A percentile compares a stretch with the other conserved stretches of the same genome.
Conservation (phyloP, 345 rosid species). For the Bruguiera parviflora region DNA sequence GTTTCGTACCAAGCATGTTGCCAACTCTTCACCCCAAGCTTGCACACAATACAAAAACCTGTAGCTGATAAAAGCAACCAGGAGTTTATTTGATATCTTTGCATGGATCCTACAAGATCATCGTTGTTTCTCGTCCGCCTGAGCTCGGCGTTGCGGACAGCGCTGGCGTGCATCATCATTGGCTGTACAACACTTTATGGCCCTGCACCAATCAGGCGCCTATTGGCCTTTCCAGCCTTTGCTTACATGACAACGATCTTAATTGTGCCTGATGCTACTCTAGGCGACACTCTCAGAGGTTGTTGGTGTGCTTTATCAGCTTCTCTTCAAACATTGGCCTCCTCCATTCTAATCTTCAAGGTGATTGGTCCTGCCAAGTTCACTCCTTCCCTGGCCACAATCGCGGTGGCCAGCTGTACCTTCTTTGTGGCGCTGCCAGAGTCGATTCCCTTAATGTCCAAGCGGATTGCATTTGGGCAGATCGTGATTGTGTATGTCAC, state of each 20-base stretch:
- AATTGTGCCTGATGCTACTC: constrained; percentile 66
- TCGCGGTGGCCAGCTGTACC: constrained; percentile 45
- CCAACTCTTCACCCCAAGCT: no score
- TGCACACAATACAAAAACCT: no score
- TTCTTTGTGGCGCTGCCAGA: constrained; percentile 72
- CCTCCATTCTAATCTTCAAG: constrained; percentile 37
- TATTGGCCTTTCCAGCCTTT: constrained; percentile 55
- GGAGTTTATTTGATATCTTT: background rate
- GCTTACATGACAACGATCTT: constrained; percentile 65
- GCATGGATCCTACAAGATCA: background rate
- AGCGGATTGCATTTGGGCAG: constrained; percentile 82
- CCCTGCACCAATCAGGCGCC: constrained; percentile 33
- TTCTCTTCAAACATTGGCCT: constrained; percentile 41
- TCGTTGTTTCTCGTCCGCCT: constrained; percentile 20
- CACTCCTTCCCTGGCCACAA: constrained; percentile 42
- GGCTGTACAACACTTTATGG: constrained; percentile 60
- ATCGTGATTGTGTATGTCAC: constrained; percentile 61
- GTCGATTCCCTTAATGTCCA: constrained; percentile 55
- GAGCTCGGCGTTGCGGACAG: constrained; percentile 50
- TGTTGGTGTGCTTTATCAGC: constrained; percentile 48
- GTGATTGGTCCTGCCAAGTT: constrained; percentile 47
- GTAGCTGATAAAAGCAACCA: no score
- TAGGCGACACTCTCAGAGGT: constrained; percentile 61
- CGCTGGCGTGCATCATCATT: constrained; percentile 58
- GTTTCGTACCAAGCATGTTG: no score